A percentile compares a stretch with the other conserved stretches of the same genome.
Conservation (phyloP, 768 basidiomycete species). For the Mycena crocata region DNA sequence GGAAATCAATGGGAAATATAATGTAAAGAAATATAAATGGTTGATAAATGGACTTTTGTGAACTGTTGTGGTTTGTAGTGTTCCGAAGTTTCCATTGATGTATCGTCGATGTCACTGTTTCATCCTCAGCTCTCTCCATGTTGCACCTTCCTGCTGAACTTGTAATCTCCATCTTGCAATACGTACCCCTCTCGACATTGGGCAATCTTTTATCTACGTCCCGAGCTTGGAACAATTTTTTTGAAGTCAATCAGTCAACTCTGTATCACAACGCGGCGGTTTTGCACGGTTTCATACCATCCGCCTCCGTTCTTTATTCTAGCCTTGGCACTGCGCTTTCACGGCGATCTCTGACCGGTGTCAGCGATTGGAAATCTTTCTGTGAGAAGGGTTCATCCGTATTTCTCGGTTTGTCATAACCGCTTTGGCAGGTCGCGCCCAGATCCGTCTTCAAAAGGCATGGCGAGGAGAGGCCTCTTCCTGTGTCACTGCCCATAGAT, state of each 20-base stretch:
- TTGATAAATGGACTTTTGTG: too few species aligned
- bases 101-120: background rate
- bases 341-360: conserved; percentile 49
- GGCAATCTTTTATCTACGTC: conserved; percentile 50
- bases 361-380: conserved; percentile 66
- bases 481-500: conserved; percentile 45
- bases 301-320: conserved; percentile 40
- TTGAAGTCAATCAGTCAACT: conserved; percentile 56
- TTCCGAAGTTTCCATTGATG: background rate
- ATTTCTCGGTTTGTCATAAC: background rate
- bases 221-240: conserved; percentile 60
- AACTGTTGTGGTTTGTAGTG: background rate
- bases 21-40: too few species aligned
- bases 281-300: conserved; percentile 59
- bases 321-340: conserved; percentile 47
- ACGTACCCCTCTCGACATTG: conserved; percentile 61
- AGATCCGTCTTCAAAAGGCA: conserved; percentile 56
- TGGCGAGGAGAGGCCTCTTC: conserved; percentile 69
- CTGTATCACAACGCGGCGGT: conserved; percentile 72
- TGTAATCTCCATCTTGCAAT: conserved; percentile 59
- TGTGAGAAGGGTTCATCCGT: conserved; percentile 58
- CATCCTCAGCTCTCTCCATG: conserved; percentile 38
- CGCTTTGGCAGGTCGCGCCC: conserved; percentile 55
- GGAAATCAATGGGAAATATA: too few species aligned
- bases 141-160: conserved; percentile 71